A percentile compares a stretch with the other conserved stretches of the same genome.
Evolutionary conservation across 1,284 basidiomycete species (phyloP).

Genomic region (Schizopora paradoxa): DNA sequence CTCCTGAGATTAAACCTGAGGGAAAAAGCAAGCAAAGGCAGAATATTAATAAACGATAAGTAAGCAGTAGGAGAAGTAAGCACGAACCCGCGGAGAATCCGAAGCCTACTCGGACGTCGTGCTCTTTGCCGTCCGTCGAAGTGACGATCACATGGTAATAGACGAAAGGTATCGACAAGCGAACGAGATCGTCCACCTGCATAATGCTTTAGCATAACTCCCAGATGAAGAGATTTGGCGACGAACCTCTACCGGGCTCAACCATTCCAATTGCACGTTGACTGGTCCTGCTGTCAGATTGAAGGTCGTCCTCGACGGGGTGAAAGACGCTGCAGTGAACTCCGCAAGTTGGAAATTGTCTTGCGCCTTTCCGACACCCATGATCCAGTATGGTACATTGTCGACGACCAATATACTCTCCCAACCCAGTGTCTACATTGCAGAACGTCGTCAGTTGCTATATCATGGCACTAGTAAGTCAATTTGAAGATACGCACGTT

Average conservation of each 20-base stretch:
- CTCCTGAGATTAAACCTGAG: constrained; percentile 7
- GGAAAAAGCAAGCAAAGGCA: neutral
- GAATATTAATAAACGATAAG: neutral
- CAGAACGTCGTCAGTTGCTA: too few species aligned
- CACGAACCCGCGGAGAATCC: constrained; percentile 24
- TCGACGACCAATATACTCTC: constrained; percentile 36
- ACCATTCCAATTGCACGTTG: constrained; percentile 32
- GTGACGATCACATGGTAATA: constrained; percentile 23
- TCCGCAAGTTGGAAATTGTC: constrained; percentile 10
- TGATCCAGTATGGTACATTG: constrained; percentile 23
- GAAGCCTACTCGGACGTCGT: constrained; percentile 24
- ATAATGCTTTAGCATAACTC: neutral
- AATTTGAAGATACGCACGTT: too few species aligned
- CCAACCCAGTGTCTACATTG: too few species aligned
- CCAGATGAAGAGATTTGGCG: neutral
- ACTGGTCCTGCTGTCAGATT: constrained; percentile 35
- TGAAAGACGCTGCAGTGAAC: constrained; percentile 21
- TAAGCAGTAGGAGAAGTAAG: neutral
- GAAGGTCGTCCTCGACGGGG: constrained; percentile 33
- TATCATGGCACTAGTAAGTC: too few species aligned
- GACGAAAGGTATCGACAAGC: constrained; percentile 23
- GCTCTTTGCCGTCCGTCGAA: constrained; percentile 23
- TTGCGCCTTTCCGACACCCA: constrained; percentile 11
- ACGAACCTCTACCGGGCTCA: constrained; percentile 38
- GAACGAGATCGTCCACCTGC: constrained; percentile 20